These are phyloP conservation scores for Brettanomyces bruxellensis DNA, from an alignment of 805 yeast genomes.

Conservation along the genomic window DNA sequence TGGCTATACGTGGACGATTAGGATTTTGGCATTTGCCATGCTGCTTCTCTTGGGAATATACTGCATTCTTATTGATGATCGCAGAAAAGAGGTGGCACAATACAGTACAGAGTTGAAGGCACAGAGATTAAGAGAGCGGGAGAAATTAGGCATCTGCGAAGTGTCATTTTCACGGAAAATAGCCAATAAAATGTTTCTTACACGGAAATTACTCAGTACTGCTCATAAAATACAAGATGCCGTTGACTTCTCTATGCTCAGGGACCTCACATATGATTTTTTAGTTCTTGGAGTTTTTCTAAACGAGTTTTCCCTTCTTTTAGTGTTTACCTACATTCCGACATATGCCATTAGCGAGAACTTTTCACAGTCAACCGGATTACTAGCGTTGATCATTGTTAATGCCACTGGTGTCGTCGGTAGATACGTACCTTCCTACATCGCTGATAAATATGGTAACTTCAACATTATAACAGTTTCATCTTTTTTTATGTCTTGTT, in stretches of 20 bases:
- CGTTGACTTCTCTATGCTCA: slow-evolving; percentile 23
- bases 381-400: slow-evolving; percentile 34
- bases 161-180: too few relatives aligned
- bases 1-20: slow-evolving; percentile 54
- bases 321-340: slow-evolving; percentile 45
- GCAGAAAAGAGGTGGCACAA: slow-evolving; percentile 11
- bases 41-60: slow-evolving; percentile 21
- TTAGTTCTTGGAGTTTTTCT: slow-evolving; percentile 33
- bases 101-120: too few relatives aligned
- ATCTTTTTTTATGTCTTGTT: slow-evolving; percentile 32
- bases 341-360: slow-evolving; percentile 49
- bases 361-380: slow-evolving; percentile 30
- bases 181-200: too few relatives aligned
- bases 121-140: too few relatives aligned
- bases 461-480: slow-evolving; percentile 32
- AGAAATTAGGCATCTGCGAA: too few relatives aligned
- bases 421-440: slow-evolving; percentile 34
- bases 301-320: slow-evolving; percentile 44
- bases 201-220: too few relatives aligned
- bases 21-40: slow-evolving; percentile 42
- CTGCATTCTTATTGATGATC: slow-evolving; percentile 24
- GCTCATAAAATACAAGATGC: not conserved
- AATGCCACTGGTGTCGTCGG: slow-evolving; percentile 38
- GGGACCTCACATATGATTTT: slow-evolving; percentile 33
- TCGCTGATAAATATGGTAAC: slow-evolving; percentile 37